Conservation (phyloP, 2,329 filamentous ascomycete species). For the Lachnellula suecica region DNA sequence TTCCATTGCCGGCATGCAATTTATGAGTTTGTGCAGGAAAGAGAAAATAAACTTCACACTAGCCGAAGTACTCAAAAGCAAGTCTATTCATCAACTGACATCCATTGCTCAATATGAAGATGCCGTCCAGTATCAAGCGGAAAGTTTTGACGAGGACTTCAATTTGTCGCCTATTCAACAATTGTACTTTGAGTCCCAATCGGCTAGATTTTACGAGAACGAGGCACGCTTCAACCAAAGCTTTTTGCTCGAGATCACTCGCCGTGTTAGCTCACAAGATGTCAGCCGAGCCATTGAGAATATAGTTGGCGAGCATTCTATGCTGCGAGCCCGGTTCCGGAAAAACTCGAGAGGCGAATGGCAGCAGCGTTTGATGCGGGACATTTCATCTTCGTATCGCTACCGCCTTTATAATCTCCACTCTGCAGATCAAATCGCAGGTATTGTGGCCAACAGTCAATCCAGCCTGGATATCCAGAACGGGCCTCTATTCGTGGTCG, state of each 20-base stretch:
- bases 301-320: conserved; percentile 36
- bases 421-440: conserved; percentile 1
- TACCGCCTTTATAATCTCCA: not conserved
- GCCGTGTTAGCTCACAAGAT: not conserved
- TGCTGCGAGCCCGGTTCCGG: conserved; percentile 37
- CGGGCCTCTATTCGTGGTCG: conserved; percentile 16
- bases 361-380: conserved; percentile 26
- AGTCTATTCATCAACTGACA: conserved; percentile 5
- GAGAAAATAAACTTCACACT: conserved; percentile 11
- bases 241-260: conserved; percentile 14
- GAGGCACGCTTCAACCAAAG: conserved; percentile 26
- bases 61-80: conserved; percentile 8
- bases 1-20: conserved; percentile 19
- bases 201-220: conserved; percentile 2
- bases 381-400: conserved; percentile 10
- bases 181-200: conserved; percentile 20
- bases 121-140: conserved; percentile 1
- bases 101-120: not conserved
- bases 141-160: conserved; percentile 7
- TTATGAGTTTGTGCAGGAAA: conserved; percentile 9
- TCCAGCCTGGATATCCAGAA: conserved; percentile 5
- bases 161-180: conserved; percentile 25
- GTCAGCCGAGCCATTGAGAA: conserved; percentile 27
- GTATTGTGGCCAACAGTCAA: conserved; percentile 3
- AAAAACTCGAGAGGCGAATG: conserved; percentile 29